Percentiles rank a stretch among this genome's conserved stretches.
phyloP scores from a whole-genome alignment of 495 filamentous ascomycete genomes.

The Schizothecium vesticola region DNA sequence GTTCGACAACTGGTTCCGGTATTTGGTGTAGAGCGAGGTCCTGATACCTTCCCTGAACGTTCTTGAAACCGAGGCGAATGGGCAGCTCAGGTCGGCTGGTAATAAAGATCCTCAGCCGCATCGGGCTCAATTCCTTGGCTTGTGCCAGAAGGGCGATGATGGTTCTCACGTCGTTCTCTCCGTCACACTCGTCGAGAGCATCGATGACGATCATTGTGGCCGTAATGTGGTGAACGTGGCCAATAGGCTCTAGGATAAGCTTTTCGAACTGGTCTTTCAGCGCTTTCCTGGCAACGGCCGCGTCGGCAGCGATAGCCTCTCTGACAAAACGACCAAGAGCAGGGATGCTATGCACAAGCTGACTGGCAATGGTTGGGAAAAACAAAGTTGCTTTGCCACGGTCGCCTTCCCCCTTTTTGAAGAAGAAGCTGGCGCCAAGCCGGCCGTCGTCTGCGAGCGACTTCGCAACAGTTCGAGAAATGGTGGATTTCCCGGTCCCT shows the following conservation, averaged over 20 bases:
- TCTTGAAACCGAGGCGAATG: slow-evolving; percentile 31
- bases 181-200: slow-evolving; percentile 50
- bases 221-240: background rate
- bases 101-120: slow-evolving; percentile 21
- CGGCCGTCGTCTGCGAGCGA: slow-evolving; percentile 9
- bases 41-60: slow-evolving; percentile 24
- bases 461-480: slow-evolving; percentile 36
- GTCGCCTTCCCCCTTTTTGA: slow-evolving; percentile 42
- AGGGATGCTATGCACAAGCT: slow-evolving; percentile 32
- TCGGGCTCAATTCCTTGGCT: slow-evolving; percentile 5
- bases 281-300: slow-evolving; percentile 33
- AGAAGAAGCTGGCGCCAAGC: too few species aligned
- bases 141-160: slow-evolving; percentile 36
- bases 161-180: slow-evolving; percentile 31
- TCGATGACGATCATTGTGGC: slow-evolving; percentile 42
- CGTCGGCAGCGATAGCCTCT: slow-evolving; percentile 35
- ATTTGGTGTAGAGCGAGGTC: slow-evolving; percentile 31
- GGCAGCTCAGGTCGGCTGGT: slow-evolving; percentile 44
- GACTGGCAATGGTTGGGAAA: slow-evolving; percentile 41
- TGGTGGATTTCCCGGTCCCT: slow-evolving; percentile 44
- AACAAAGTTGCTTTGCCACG: slow-evolving; percentile 35
- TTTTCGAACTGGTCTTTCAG: slow-evolving; percentile 44
- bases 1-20: slow-evolving; percentile 21
- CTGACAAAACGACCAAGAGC: slow-evolving; percentile 27
- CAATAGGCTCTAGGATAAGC: slow-evolving; percentile 42